These are phyloP conservation scores for Paraleonurus japonicus DNA, from an alignment of 257 asterid genomes.

Conservation along the genomic window DNA sequence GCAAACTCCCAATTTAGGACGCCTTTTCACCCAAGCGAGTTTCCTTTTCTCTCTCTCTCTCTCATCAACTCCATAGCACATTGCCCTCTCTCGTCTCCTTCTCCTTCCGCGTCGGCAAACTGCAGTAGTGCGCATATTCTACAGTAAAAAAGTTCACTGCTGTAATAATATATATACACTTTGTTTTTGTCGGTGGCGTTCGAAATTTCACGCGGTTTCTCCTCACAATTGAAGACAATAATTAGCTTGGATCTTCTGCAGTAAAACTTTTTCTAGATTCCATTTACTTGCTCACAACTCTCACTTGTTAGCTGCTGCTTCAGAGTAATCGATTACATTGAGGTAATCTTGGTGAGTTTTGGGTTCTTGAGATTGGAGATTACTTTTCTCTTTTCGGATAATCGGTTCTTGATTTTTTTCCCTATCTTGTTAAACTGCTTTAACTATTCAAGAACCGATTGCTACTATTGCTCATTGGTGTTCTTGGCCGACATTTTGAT, in stretches of 20 bases:
- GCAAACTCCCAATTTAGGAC: neutral
- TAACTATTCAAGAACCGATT: slow-evolving; percentile 7
- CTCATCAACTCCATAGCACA: neutral
- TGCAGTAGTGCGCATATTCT: slow-evolving; percentile 7
- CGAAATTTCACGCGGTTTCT: slow-evolving; percentile 16
- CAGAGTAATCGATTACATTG: neutral
- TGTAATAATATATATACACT: neutral
- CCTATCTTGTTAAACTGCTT: neutral
- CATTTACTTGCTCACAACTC: slow-evolving; percentile 19
- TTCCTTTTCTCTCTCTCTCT: slow-evolving; percentile 12
- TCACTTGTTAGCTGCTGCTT: slow-evolving; percentile 27
- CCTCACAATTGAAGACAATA: neutral
- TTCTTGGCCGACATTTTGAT: slow-evolving; percentile 17
- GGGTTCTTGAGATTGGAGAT: neutral
- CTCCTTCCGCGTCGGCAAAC: slow-evolving; percentile 16
- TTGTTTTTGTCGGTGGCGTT: slow-evolving; percentile 32
- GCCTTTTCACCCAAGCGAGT: slow-evolving; percentile 2
- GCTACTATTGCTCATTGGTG: neutral
- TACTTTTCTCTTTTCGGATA: neutral
- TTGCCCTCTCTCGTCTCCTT: neutral
- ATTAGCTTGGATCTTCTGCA: slow-evolving; percentile 21
- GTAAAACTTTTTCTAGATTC: slow-evolving; percentile 18
- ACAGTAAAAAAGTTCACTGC: slow-evolving; percentile 19
- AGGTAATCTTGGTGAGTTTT: slow-evolving; percentile 25
- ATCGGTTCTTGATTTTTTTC: neutral